Evolutionary conservation across 2,329 filamentous ascomycete genomes (phyloP).

Genomic region (Sporothrix inflata): DNA sequence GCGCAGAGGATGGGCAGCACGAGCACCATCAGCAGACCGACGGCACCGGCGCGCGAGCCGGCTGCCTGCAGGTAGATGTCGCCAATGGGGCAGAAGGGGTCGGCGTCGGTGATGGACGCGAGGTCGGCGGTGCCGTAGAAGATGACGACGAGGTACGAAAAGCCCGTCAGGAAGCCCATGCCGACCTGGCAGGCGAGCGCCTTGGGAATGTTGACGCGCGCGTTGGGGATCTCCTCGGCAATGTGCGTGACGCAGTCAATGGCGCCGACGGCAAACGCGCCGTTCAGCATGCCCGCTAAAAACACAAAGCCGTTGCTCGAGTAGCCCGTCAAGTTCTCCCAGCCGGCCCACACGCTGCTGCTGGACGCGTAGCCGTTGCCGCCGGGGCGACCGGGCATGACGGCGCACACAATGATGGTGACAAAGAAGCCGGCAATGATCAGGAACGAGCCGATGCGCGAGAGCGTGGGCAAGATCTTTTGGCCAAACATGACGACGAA

Average conservation of each 20-base stretch:
- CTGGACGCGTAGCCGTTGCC: conserved; percentile 40
- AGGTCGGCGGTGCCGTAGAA: conserved; percentile 63
- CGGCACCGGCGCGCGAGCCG: conserved; percentile 53
- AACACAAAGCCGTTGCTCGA: conserved; percentile 47
- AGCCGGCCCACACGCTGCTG: conserved; percentile 47
- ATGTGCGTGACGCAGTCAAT: conserved; percentile 68
- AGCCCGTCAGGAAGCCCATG: conserved; percentile 56
- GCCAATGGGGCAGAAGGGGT: conserved; percentile 58
- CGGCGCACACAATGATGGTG: conserved; percentile 16
- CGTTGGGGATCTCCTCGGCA: conserved; percentile 64
- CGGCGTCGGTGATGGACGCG: conserved; percentile 55
- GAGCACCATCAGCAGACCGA: conserved; percentile 52
- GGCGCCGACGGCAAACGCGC: conserved; percentile 68
- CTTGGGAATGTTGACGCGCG: conserved; percentile 56
- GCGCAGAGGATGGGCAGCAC: conserved; percentile 44
- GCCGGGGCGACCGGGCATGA: conserved; percentile 51
- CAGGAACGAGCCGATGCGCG: conserved; percentile 59
- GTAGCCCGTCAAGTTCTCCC: conserved; percentile 47
- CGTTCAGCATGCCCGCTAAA: conserved; percentile 57
- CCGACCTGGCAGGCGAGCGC: conserved; percentile 55
- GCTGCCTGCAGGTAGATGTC: conserved; percentile 67
- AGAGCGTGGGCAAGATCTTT: conserved; percentile 54
- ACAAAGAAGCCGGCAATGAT: conserved; percentile 57
- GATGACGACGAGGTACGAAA: conserved; percentile 56
- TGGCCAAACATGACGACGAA: conserved; percentile 57